Evolutionary conservation across 2,329 filamentous ascomycete genomes (phyloP).

Genomic region (Diatrype stigma): DNA sequence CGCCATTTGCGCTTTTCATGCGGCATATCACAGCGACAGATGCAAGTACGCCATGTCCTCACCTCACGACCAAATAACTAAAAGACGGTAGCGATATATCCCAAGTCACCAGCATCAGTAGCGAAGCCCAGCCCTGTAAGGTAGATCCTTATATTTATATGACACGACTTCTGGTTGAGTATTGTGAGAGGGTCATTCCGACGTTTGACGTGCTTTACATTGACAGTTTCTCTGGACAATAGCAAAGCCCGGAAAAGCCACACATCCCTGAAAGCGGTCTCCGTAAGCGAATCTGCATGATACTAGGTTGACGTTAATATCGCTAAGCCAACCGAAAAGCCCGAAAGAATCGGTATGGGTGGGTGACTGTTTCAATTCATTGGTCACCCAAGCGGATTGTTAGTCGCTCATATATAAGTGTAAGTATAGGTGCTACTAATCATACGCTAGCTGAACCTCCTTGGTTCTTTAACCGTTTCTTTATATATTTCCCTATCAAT

Average conservation of each 20-base stretch:
- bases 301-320: not conserved
- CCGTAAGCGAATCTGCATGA: slow-evolving; percentile 4
- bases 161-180: too few species aligned
- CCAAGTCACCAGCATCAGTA: too few species aligned
- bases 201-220: not conserved
- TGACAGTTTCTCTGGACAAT: not conserved
- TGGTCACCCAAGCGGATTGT: not conserved
- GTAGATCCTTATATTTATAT: too few species aligned
- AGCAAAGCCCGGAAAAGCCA: not conserved
- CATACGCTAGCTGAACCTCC: not conserved
- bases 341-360: not conserved
- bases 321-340: not conserved
- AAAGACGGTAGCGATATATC: too few species aligned
- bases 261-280: slow-evolving; percentile 1
- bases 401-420: not conserved
- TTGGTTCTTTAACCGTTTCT: too few species aligned
- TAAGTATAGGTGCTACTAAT: not conserved
- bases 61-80: too few species aligned
- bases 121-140: too few species aligned
- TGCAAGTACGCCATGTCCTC: too few species aligned
- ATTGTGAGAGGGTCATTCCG: not conserved
- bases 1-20: too few species aligned
- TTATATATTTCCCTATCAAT: too few species aligned
- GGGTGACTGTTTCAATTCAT: not conserved
- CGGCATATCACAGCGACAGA: too few species aligned